phyloP scores from a whole-genome alignment of 768 basidiomycete genomes.

The Mycena amicta region DNA sequence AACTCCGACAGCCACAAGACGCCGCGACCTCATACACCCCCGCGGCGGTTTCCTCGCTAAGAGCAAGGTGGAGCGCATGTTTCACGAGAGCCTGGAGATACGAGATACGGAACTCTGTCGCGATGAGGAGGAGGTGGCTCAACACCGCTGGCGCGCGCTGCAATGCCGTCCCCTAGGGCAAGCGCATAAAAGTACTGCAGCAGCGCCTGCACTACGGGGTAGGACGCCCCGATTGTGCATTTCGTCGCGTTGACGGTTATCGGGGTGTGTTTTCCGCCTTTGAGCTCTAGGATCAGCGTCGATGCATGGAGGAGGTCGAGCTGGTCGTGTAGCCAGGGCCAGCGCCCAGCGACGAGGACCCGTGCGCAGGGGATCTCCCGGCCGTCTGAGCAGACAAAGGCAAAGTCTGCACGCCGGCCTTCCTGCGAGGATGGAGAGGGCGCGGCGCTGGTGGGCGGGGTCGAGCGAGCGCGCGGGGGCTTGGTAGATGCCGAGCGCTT shows the following conservation, averaged over 20 bases:
- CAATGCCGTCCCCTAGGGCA: constrained; percentile 17
- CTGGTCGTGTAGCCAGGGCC: constrained; percentile 21
- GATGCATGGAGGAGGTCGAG: neutral
- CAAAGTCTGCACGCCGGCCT: constrained; percentile 7
- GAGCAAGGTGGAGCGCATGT: constrained; percentile 23
- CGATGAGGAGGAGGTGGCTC: constrained; percentile 20
- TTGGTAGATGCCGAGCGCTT: constrained; percentile 23
- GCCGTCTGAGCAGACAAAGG: constrained; percentile 22
- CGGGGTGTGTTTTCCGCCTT: constrained; percentile 3
- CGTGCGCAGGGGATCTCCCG: constrained; percentile 17
- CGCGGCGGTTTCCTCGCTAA: constrained; percentile 9
- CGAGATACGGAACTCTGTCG: constrained; percentile 14
- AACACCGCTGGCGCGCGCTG: constrained; percentile 23
- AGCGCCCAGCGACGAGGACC: constrained; percentile 12
- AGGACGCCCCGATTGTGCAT: constrained; percentile 14
- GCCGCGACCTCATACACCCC: constrained; percentile 22
- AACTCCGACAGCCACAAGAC: constrained; percentile 18
- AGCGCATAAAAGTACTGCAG: constrained; percentile 24
- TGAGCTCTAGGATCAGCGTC: neutral
- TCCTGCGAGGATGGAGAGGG: constrained; percentile 14
- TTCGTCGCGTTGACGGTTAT: constrained; percentile 4
- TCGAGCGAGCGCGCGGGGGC: constrained; percentile 14
- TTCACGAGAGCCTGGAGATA: constrained; percentile 16
- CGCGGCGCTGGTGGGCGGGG: constrained; percentile 3
- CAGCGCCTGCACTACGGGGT: constrained; percentile 19